phyloP scores from a whole-genome alignment of 129 eudicot genomes.

The Ambrosia artemisiifolia region DNA sequence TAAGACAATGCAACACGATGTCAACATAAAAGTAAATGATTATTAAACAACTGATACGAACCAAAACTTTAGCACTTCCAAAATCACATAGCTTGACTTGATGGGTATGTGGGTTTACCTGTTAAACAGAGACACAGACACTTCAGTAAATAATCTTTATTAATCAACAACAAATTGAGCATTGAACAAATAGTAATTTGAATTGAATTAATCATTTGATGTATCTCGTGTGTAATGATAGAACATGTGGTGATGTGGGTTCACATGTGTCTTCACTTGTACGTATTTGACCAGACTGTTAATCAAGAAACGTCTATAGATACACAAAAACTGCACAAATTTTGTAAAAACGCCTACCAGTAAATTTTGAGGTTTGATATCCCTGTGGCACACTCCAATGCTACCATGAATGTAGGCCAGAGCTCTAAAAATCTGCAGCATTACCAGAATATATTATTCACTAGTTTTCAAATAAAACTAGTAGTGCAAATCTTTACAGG shows the following conservation, averaged over 20 bases:
- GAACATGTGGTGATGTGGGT: not conserved
- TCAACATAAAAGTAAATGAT: not conserved
- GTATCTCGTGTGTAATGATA: not conserved
- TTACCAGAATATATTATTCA: slow-evolving; percentile 5
- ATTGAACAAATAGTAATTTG: not conserved
- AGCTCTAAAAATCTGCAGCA: slow-evolving; percentile 65
- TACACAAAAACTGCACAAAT: not conserved
- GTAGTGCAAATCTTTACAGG: not conserved
- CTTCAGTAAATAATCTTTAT: not conserved
- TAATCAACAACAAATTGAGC: not conserved
- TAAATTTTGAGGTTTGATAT: slow-evolving; percentile 85
- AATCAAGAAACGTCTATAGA: not conserved
- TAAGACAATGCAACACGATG: slow-evolving; percentile 18
- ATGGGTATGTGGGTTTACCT: slow-evolving; percentile 94
- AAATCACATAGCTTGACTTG: slow-evolving; percentile 82
- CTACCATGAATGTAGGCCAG: slow-evolving; percentile 80
- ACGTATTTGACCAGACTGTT: not conserved
- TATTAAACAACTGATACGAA: slow-evolving; percentile 18
- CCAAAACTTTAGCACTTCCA: slow-evolving; percentile 94
- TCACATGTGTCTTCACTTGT: not conserved
- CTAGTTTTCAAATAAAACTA: not conserved
- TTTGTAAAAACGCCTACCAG: slow-evolving; percentile 43
- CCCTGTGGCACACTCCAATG: slow-evolving; percentile 90
- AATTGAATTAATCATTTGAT: not conserved
- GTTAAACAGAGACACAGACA: slow-evolving; percentile 15